These are phyloP conservation scores for Cymbidium sinense DNA, from an alignment of 106 monocot genomes.

Conservation along the genomic window DNA sequence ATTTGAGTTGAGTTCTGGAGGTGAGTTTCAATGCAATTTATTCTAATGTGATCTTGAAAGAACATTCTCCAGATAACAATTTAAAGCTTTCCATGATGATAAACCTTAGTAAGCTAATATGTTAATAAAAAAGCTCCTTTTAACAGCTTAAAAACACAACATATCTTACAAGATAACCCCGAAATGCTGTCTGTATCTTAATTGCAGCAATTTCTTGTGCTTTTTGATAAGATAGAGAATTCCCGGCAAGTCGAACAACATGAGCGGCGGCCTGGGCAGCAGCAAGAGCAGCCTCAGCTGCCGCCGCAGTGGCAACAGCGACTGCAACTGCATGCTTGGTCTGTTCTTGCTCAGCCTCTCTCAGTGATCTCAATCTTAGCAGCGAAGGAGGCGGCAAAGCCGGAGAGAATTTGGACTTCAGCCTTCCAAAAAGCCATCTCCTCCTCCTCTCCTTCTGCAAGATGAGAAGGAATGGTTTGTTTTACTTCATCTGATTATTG, in stretches of 20 bases:
- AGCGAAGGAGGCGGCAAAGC: slow-evolving; percentile 30
- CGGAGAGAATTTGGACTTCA: slow-evolving; percentile 27
- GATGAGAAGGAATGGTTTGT: too few relatives aligned
- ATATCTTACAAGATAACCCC: slow-evolving; percentile 64
- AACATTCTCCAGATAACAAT: background rate
- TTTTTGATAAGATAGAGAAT: slow-evolving; percentile 13
- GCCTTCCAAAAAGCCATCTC: slow-evolving; percentile 54
- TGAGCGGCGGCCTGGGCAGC: slow-evolving; percentile 71
- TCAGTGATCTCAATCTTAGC: slow-evolving; percentile 21
- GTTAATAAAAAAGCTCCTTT: background rate
- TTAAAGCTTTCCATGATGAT: background rate
- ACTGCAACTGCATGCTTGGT: slow-evolving; percentile 65
- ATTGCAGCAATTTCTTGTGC: slow-evolving; percentile 34
- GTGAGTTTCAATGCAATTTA: too few relatives aligned
- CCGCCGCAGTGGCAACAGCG: slow-evolving; percentile 67
- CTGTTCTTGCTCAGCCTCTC: slow-evolving; percentile 61
- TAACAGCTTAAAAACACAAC: background rate
- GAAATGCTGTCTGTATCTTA: slow-evolving; percentile 55
- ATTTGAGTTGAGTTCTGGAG: too few relatives aligned
- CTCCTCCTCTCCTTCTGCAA: slow-evolving; percentile 59
- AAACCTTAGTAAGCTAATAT: background rate
- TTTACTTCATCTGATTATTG: too few relatives aligned
- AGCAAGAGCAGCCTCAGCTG: slow-evolving; percentile 71
- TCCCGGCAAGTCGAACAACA: slow-evolving; percentile 57
- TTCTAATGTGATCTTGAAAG: background rate